phyloP scores from a whole-genome alignment of 1,284 basidiomycete species.

The Amylostereum chailletii region DNA sequence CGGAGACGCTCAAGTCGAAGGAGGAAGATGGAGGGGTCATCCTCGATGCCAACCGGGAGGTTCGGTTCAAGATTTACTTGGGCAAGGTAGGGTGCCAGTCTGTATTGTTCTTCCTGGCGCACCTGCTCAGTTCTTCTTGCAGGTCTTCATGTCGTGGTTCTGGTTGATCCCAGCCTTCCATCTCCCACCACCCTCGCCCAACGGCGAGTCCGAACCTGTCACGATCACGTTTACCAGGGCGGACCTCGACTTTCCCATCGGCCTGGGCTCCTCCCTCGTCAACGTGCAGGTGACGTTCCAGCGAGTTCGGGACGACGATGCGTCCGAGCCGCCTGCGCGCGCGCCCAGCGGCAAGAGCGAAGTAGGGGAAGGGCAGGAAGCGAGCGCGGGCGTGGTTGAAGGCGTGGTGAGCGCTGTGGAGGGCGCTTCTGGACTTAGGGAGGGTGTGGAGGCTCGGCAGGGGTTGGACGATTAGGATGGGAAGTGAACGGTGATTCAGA shows the following conservation, averaged over 20 bases:
- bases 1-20: conserved; percentile 15
- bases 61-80: conserved; percentile 72
- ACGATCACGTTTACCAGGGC: conserved; percentile 39
- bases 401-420: conserved; percentile 18
- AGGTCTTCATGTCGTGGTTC: conserved; percentile 74
- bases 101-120: conserved; percentile 4
- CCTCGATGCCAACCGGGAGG: conserved; percentile 62
- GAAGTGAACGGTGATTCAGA: not conserved
- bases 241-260: conserved; percentile 72
- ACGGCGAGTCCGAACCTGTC: conserved; percentile 11
- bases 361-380: conserved; percentile 9
- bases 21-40: conserved; percentile 37
- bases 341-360: conserved; percentile 16
- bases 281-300: conserved; percentile 53
- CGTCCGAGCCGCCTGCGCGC: conserved; percentile 20
- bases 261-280: conserved; percentile 56
- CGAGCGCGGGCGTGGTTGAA: conserved; percentile 15
- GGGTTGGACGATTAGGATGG: conserved; percentile 2
- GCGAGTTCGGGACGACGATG: conserved; percentile 18
- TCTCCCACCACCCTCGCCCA: conserved; percentile 32
- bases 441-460: conserved; percentile 3
- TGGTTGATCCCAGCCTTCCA: conserved; percentile 84
- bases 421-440: not conserved
- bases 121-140: not conserved
- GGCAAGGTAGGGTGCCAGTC: conserved; percentile 42